phyloP scores from a whole-genome alignment of 148 eudicot genomes.

The Rheum nobile region DNA sequence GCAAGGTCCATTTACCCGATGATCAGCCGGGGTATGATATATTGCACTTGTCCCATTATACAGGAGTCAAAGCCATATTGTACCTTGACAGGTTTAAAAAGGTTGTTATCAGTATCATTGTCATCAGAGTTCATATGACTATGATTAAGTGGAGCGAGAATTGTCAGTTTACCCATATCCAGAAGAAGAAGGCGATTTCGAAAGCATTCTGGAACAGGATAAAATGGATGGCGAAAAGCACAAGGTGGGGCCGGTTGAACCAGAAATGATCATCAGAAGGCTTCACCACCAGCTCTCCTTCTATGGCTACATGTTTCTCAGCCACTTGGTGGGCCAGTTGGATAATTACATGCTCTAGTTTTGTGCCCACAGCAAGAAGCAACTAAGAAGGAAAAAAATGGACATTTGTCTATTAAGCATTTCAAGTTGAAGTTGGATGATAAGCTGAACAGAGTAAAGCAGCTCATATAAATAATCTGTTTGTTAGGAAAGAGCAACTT shows the following conservation, averaged over 20 bases:
- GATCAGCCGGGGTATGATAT: slow-evolving; percentile 45
- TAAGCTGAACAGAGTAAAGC: not conserved
- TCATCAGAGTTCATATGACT: not conserved
- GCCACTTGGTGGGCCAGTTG: slow-evolving; percentile 66
- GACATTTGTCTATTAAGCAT: not conserved
- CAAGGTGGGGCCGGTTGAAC: slow-evolving; percentile 50
- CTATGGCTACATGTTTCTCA: slow-evolving; percentile 42
- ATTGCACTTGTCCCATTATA: slow-evolving; percentile 62
- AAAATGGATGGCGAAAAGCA: slow-evolving; percentile 52
- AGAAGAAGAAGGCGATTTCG: slow-evolving; percentile 66
- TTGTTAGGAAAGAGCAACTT: slow-evolving; percentile 7
- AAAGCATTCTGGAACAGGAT: slow-evolving; percentile 74
- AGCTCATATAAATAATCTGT: not conserved
- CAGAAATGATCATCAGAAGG: slow-evolving; percentile 69
- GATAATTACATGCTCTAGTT: slow-evolving; percentile 58
- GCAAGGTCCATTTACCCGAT: slow-evolving; percentile 33
- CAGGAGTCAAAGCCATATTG: slow-evolving; percentile 73
- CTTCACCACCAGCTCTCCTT: slow-evolving; percentile 46
- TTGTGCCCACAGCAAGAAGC: slow-evolving; percentile 63
- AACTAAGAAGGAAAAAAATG: slow-evolving; percentile 21
- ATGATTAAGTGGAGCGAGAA: not conserved
- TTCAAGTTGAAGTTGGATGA: not conserved
- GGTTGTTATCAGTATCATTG: not conserved
- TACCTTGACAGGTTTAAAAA: slow-evolving; percentile 19
- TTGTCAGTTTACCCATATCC: slow-evolving; percentile 43